A percentile compares a stretch with the other conserved stretches of the same genome.
Conservation (phyloP, 768 basidiomycete species). For the Heimioporus sp. region DNA sequence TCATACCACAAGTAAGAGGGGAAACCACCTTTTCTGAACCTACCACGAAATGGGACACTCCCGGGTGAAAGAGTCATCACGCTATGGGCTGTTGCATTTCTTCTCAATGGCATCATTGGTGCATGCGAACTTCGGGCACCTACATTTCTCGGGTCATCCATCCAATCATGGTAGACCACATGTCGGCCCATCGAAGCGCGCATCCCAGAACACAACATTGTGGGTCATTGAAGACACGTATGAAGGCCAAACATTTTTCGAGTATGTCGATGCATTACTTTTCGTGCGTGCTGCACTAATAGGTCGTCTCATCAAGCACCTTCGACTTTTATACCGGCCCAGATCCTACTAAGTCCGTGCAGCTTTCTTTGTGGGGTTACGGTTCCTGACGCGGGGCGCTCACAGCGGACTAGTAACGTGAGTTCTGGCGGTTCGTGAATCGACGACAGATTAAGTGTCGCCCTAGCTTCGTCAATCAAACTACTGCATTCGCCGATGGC, state of each 20-base stretch:
- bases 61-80: conserved; percentile 4
- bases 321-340: conserved; percentile 56
- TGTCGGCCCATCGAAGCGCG: conserved; percentile 12
- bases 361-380: conserved; percentile 6
- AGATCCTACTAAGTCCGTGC: conserved; percentile 62
- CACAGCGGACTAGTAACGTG: conserved; percentile 70
- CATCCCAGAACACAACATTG: conserved; percentile 38
- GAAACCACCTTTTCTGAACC: conserved; percentile 5
- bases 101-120: conserved; percentile 11
- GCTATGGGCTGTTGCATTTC: conserved; percentile 12
- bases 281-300: conserved; percentile 2
- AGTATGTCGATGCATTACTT: conserved; percentile 42
- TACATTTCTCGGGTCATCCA: not conserved
- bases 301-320: conserved; percentile 36
- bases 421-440: conserved; percentile 22
- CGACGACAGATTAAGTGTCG: conserved; percentile 6
- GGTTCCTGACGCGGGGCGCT: conserved; percentile 11
- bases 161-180: not conserved
- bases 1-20: not conserved
- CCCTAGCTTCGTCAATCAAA: conserved; percentile 58
- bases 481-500: conserved; percentile 48
- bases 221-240: conserved; percentile 72
- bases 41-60: conserved; percentile 15
- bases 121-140: conserved; percentile 10
- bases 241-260: conserved; percentile 64